A percentile compares a stretch with the other conserved stretches of the same genome.
These are phyloP conservation scores for Vigna unguiculata DNA, from an alignment of 306 rosid species.

Conservation along the genomic window DNA sequence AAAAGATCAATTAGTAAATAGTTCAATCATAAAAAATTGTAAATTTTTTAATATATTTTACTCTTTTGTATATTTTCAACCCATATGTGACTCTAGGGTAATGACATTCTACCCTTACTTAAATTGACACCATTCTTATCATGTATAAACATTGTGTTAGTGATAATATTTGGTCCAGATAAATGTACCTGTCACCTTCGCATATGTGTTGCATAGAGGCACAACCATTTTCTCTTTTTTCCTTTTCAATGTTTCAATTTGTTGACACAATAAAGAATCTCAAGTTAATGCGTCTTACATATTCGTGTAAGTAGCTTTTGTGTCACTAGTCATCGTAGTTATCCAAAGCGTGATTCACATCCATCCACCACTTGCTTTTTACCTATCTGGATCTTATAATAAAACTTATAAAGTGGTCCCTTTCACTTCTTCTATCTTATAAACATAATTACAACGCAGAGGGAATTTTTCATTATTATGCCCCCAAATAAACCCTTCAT, in stretches of 20 bases:
- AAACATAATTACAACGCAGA: slow-evolving; percentile 8
- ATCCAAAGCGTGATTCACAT: slow-evolving; percentile 45
- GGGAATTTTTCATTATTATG: slow-evolving; percentile 24
- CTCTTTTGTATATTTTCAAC: no score
- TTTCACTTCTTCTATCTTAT: slow-evolving; percentile 29
- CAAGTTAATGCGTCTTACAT: slow-evolving; percentile 34
- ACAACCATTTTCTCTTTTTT: slow-evolving; percentile 34
- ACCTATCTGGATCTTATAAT: slow-evolving; percentile 18
- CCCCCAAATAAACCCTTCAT: slow-evolving; percentile 26
- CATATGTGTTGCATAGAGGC: slow-evolving; percentile 2
- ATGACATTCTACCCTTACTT: neutral
- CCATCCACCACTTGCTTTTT: slow-evolving; percentile 44
- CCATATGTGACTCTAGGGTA: no score
- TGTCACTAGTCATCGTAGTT: slow-evolving; percentile 46
- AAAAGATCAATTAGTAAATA: no score
- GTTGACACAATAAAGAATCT: slow-evolving; percentile 27
- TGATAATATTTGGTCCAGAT: slow-evolving; percentile 17
- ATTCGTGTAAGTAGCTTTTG: slow-evolving; percentile 40
- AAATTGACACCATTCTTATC: neutral
- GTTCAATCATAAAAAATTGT: no score
- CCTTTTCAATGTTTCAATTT: slow-evolving; percentile 19
- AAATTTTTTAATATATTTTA: no score
- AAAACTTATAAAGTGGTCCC: slow-evolving; percentile 38
- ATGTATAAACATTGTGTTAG: neutral
- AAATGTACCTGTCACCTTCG: slow-evolving; percentile 44